These are phyloP conservation scores for Coelastrella sp. DNA, from an alignment of 139 green algal species.

Conservation along the genomic window DNA sequence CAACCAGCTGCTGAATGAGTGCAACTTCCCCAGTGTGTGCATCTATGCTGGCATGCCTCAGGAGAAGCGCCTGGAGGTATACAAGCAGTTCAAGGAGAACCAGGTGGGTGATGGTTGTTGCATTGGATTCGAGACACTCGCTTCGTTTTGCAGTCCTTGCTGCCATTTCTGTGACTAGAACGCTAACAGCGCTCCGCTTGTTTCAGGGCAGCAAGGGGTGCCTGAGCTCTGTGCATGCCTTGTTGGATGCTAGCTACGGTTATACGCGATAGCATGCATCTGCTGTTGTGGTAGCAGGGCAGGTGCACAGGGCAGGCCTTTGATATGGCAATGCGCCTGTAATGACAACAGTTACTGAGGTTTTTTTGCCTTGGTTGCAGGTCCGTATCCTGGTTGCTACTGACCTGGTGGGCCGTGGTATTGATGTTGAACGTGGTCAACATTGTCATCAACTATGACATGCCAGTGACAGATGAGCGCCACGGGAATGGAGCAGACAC, in stretches of 20 bases:
- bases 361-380: background rate
- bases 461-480: constrained; percentile 94
- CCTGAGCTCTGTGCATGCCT: too few relatives aligned
- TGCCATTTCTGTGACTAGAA: too few relatives aligned
- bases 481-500: constrained; percentile 97
- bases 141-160: too few relatives aligned
- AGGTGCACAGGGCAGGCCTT: too few relatives aligned
- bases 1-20: constrained; percentile 96
- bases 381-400: constrained; percentile 98
- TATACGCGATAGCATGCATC: too few relatives aligned
- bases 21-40: constrained; percentile 98
- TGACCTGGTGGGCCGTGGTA: constrained; percentile 97
- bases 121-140: too few relatives aligned
- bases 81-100: constrained; percentile 96
- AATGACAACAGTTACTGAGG: background rate
- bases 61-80: constrained; percentile 90
- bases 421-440: constrained; percentile 99
- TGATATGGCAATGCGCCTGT: background rate
- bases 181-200: too few relatives aligned
- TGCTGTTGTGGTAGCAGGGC: too few relatives aligned
- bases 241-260: too few relatives aligned
- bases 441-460: constrained; percentile 99
- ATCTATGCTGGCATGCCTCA: constrained; percentile 93
- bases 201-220: too few relatives aligned
- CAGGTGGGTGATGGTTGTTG: constrained; percentile 17